A percentile compares a stretch with the other conserved stretches of the same genome.
Conservation (phyloP, 1,139 yeast species). For the Nakaseomyces glabratus region DNA sequence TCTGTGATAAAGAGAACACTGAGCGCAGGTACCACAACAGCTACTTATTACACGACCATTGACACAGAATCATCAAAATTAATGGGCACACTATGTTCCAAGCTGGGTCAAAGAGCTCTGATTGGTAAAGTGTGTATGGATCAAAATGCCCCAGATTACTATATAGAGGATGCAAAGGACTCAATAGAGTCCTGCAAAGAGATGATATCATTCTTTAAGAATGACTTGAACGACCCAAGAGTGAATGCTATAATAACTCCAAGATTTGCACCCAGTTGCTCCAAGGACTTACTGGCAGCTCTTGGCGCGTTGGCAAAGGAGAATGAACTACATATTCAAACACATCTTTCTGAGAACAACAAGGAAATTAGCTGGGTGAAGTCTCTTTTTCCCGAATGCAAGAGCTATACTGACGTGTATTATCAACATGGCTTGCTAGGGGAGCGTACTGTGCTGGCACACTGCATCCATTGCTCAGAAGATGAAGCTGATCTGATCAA, state of each 20-base stretch:
- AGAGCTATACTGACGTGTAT: conserved; percentile 70
- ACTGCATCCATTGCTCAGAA: conserved; percentile 67
- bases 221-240: conserved; percentile 41
- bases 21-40: conserved; percentile 79
- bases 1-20: conserved; percentile 61
- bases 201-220: conserved; percentile 47
- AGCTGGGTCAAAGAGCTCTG: conserved; percentile 74
- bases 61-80: conserved; percentile 67
- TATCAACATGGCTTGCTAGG: conserved; percentile 52
- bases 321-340: conserved; percentile 60
- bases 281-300: conserved; percentile 49
- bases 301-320: conserved; percentile 43
- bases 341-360: conserved; percentile 78
- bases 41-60: conserved; percentile 83
- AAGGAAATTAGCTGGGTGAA: conserved; percentile 71
- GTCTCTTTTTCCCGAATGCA: conserved; percentile 60
- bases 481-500: conserved; percentile 54
- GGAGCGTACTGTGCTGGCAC: conserved; percentile 72
- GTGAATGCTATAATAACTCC: conserved; percentile 80
- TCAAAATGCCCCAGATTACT: conserved; percentile 58
- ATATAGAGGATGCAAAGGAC: conserved; percentile 51
- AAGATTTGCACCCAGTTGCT: conserved; percentile 87
- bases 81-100: conserved; percentile 62
- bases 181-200: conserved; percentile 49
- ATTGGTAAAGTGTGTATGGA: conserved; percentile 96